Evolutionary conservation across 2,329 filamentous ascomycete species (phyloP), one percentile per base, ranked within the genome.

Genomic region (Laburnicola sp.): DNA sequence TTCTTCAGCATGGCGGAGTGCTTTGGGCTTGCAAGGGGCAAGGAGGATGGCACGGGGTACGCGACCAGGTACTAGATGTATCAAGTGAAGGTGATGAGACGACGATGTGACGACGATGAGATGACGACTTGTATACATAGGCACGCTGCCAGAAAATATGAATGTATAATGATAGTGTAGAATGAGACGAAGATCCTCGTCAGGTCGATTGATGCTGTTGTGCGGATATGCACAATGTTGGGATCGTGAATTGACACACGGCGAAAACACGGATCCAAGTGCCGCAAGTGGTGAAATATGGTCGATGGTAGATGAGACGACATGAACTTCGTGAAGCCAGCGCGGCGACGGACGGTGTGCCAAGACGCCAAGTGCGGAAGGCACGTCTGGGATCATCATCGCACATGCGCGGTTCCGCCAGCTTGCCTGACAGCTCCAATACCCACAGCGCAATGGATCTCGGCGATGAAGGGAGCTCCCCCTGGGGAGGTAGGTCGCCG

Each of bases 1-100:
- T 91, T 91, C 63, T 91, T 85, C 75, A 85, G 86, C 71, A 88
- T 91, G 67, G 84, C 86, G 10, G 79, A 79, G 58, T 89, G 86
- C 63, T 74, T 89, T 48, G 86, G 86, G 7, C 48, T 72, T 26
- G 64, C 60, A 2, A 65, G 62, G 53, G 59, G 66, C 1, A 62
- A 56, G 52, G 22, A 34, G 23, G 21, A 42, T 5, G 11, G 27
- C 2, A 42, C 27, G 11, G 43, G 32, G 7, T 30, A 37, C 26
- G 27, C 7, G 34, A 38, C 43, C 31, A n/a, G 22, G 10, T 36
- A 36, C 6, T 45, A 28, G 32, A n/a, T 4, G 32, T 16, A 16
- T 16, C 1, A 16, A 16, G 16, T 16, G 16, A 16, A 16, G 16
- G 16, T 16, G 16, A 16, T 16, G 16, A 16, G 16, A 16, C 27